Base-by-base conservation (phyloP, 176 grass and related monocot species). In the Saccharum officinarum region DNA sequence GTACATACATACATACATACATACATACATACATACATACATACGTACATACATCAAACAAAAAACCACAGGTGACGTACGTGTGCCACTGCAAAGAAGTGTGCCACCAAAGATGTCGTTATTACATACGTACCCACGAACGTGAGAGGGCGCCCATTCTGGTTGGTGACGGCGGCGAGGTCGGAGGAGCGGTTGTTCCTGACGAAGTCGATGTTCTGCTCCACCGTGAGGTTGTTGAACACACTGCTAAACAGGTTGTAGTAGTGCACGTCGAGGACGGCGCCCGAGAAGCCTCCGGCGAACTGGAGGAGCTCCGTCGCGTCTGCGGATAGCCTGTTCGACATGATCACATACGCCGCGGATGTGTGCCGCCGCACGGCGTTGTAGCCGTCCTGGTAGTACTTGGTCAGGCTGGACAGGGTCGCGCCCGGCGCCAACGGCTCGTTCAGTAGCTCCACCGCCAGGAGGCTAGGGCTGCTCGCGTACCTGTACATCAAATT, bases 361-460 rank as follows among this genome's bases (percentile, higher is more conserved):
- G 88, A 73, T 0, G 95, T 88, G 78, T 97, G 59, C 61, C 57
- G 85, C 11, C 95, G 68, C 62, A 97, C 92, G 33, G 82, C 63
- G 41, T 88, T n/a, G 79, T 97, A 97, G 3, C 84, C 92, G 15
- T 63, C 82, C 46, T 75, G 84, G 57, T 97, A 97, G 79, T 97
- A 97, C 26, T 88, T 92, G 13, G 33, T 79, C 2, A 97, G 26
- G 36, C 78, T 90, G 3, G 80, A 23, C 31, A 94, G 73, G 6
- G 92, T 83, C 2, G 69, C 86, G 3, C 82, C 82, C 0, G 88
- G 88, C 0, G 90, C 92, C 45, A 18, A 0, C 3, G 95, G 95
- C 47, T 94, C 92, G 13, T 97, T 97, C 18, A 97, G 55, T 5
- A 97, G 65, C 86, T 94, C 92, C 7, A 97, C 30, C 2, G 95